Percentiles rank a stretch among this genome's conserved stretches.
Evolutionary conservation across 176 grass and related monocot species (phyloP).

Genomic region (Puccinellia tenuiflora): DNA sequence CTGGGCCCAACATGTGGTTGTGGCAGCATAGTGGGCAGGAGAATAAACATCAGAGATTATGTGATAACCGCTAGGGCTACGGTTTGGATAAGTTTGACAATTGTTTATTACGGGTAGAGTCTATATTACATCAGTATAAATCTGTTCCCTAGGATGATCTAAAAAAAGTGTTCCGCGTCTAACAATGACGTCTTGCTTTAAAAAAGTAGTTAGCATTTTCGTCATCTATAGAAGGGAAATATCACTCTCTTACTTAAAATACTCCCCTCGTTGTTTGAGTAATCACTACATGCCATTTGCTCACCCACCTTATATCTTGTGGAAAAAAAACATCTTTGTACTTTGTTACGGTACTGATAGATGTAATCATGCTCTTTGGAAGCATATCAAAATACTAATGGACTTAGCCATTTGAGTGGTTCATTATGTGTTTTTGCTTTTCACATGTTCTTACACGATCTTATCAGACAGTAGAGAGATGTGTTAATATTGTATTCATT

Average conservation of each 20-base stretch:
- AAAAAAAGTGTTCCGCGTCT: background rate
- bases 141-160: background rate
- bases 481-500: background rate
- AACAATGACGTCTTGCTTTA: background rate
- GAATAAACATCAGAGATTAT: background rate
- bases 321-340: background rate
- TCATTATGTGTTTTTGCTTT: background rate
- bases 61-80: background rate
- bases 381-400: background rate
- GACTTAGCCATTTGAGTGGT: background rate
- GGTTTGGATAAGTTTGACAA: background rate
- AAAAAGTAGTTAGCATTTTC: background rate
- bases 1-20: background rate
- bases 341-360: background rate
- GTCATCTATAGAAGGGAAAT: background rate
- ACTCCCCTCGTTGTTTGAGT: background rate
- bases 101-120: background rate
- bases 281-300: background rate
- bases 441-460: background rate
- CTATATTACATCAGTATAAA: background rate
- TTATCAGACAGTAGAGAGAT: background rate
- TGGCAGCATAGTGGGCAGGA: background rate
- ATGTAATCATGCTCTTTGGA: constrained; percentile 3
- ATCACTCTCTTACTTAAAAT: background rate
- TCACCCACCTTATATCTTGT: background rate